These are phyloP conservation scores for Flueggea neowawraea DNA, from an alignment of 441 rosid species.

Conservation along the genomic window DNA sequence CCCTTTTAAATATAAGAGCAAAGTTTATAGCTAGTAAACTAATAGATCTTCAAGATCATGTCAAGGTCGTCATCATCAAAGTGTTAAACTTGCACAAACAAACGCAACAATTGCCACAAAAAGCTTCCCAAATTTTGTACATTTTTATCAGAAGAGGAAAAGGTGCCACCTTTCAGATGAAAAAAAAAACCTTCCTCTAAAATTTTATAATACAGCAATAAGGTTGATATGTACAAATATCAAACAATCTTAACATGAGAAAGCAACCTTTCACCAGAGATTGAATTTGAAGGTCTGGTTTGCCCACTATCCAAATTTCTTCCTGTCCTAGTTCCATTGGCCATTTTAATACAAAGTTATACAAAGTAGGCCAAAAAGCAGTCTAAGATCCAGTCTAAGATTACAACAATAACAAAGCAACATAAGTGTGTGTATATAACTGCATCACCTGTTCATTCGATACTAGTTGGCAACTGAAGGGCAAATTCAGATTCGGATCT, in stretches of 20 bases:
- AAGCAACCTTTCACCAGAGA: slow-evolving; percentile 16
- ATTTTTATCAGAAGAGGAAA: background rate
- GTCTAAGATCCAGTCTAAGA: no score
- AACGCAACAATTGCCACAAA: background rate
- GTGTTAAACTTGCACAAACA: background rate
- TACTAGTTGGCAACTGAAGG: no score
- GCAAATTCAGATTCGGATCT: no score
- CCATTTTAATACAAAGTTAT: slow-evolving; percentile 6
- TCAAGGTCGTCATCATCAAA: slow-evolving; percentile 13
- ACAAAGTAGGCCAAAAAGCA: background rate
- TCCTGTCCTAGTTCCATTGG: slow-evolving; percentile 20
- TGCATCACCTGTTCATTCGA: no score
- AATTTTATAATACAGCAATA: slow-evolving; percentile 4
- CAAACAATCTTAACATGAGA: slow-evolving; percentile 5
- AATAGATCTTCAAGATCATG: slow-evolving; percentile 18
- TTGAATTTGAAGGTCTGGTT: slow-evolving; percentile 2
- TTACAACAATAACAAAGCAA: background rate
- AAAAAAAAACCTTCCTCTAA: background rate
- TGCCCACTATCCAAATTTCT: slow-evolving; percentile 1
- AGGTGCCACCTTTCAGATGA: background rate
- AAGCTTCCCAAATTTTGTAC: background rate
- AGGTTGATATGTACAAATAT: slow-evolving; percentile 7
- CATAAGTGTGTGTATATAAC: no score
- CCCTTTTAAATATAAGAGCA: background rate
- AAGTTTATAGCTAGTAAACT: slow-evolving; percentile 8